Base-by-base conservation (phyloP, 345 rosid genomes). In the Conringia planisiliqua region DNA sequence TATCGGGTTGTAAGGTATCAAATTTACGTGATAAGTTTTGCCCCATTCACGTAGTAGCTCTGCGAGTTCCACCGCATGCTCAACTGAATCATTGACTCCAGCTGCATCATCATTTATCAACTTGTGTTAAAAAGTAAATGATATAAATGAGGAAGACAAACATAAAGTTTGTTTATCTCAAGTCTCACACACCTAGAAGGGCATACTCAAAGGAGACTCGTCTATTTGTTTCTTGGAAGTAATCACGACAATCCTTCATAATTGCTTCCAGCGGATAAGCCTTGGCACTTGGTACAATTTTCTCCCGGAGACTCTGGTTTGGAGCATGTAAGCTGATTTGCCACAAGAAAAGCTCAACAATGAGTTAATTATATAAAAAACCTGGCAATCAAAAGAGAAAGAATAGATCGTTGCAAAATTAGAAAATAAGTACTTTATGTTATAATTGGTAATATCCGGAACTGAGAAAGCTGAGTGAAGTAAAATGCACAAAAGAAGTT, bases 211-310 rank as follows among this genome's bases (percentile, higher is more conserved):
- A 90, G 71, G 99, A 85, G 56, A 95, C 97, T 54, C 96, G 85
- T 51, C 97, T 85, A 72, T 79, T 88, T 56, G 98, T 95, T 82
- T 88, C 90, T 24, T 68, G 77, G 46, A 89, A 87, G 86, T 95
- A 92, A 44, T 90, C 97, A 81, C 77, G 85, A 83, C 98, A 92
- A 77, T 92, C 99, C 72, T 87, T 80, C 98, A 95, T 89, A 56
- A 95, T 80, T 66, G 99, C 96, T 63, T 88, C 90, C 63, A 95
- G 78, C 10, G 99, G 98, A 72, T 90, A 95, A 66, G 95, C 85
- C 84, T 95, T 95, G 47, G 99, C 97, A 83, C 98, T 90, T 47
- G 99, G 98, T 32, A 90, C 99, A 65, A 92, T 89, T 43, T 85
- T 82, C 81, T 91, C 98, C 70, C 95, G 80, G 46, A 94, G 97